These are phyloP conservation scores for Claviceps sp. DNA, from an alignment of 2,329 filamentous ascomycete species.

Conservation along the genomic window DNA sequence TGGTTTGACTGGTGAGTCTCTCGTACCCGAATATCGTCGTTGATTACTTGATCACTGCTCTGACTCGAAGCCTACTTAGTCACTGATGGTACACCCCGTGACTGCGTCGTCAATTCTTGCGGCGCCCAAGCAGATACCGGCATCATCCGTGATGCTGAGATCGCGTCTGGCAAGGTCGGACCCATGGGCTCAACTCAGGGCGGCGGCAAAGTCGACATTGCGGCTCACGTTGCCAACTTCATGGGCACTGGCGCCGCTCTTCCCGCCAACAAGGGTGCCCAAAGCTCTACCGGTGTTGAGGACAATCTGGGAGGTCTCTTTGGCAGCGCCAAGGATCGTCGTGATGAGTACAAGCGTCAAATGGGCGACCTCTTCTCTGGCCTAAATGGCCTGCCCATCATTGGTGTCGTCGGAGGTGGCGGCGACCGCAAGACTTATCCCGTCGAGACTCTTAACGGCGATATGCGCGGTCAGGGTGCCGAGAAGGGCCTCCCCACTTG, in stretches of 20 bases:
- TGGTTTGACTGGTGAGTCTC: constrained; percentile 14
- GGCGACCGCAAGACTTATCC: background rate
- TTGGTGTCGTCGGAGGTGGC: background rate
- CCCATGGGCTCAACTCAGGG: constrained; percentile 5
- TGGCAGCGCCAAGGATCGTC: constrained; percentile 7
- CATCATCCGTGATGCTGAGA: constrained; percentile 5
- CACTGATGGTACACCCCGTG: constrained; percentile 3
- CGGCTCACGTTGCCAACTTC: constrained; percentile 3
- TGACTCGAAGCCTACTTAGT: background rate
- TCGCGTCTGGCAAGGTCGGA: constrained; percentile 2
- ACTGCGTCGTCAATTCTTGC: constrained; percentile 6
- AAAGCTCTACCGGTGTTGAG: constrained; percentile 25
- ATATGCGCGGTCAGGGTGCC: constrained; percentile 1
- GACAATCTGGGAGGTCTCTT: constrained; percentile 22
- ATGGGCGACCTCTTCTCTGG: constrained; percentile 16
- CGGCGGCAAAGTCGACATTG: constrained; percentile 1
- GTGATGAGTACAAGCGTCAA: constrained; percentile 14
- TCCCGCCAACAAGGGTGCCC: background rate
- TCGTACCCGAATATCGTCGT: constrained; percentile 5
- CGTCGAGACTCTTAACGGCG: background rate
- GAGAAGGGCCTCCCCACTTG: constrained; percentile 2
- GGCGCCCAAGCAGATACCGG: constrained; percentile 5
- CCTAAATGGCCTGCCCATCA: background rate
- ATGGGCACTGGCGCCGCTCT: constrained; percentile 1
- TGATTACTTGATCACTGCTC: constrained; percentile 1